These are phyloP conservation scores for Gossypium gossypioides DNA, from an alignment of 441 rosid genomes.

Conservation along the genomic window DNA sequence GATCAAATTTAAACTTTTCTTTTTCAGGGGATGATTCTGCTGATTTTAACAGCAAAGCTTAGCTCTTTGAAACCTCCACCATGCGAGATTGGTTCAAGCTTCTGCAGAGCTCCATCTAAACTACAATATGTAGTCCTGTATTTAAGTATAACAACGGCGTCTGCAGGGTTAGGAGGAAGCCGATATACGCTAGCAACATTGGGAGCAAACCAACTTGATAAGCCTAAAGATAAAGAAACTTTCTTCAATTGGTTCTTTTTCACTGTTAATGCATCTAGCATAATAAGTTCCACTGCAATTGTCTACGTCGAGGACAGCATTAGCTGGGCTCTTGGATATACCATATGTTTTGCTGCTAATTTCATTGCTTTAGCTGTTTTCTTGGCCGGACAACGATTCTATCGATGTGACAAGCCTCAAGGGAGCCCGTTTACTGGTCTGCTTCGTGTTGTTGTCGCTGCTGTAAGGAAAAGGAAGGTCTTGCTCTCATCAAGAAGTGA, in stretches of 20 bases:
- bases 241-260: slow-evolving; percentile 32
- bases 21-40: slow-evolving; percentile 20
- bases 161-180: slow-evolving; percentile 17
- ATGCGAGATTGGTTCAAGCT: slow-evolving; percentile 15
- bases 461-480: slow-evolving; percentile 17
- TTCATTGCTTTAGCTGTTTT: slow-evolving; percentile 14
- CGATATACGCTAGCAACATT: slow-evolving; percentile 18
- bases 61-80: slow-evolving; percentile 14
- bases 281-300: slow-evolving; percentile 8
- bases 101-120: slow-evolving; percentile 14
- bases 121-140: slow-evolving; percentile 16
- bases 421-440: slow-evolving; percentile 23
- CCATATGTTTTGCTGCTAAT: slow-evolving; percentile 18
- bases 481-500: background rate
- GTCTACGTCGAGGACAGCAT: slow-evolving; percentile 21
- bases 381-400: slow-evolving; percentile 15
- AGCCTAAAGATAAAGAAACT: slow-evolving; percentile 7
- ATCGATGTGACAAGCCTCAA: slow-evolving; percentile 10
- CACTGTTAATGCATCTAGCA: slow-evolving; percentile 3
- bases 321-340: slow-evolving; percentile 25
- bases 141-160: slow-evolving; percentile 13
- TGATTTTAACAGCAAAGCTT: slow-evolving; percentile 20
- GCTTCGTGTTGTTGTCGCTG: slow-evolving; percentile 25
- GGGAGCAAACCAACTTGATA: slow-evolving; percentile 31
- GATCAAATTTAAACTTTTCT: background rate